Evolutionary conservation across 305 asterid genomes (phyloP).

Genomic region (Vinca major): DNA sequence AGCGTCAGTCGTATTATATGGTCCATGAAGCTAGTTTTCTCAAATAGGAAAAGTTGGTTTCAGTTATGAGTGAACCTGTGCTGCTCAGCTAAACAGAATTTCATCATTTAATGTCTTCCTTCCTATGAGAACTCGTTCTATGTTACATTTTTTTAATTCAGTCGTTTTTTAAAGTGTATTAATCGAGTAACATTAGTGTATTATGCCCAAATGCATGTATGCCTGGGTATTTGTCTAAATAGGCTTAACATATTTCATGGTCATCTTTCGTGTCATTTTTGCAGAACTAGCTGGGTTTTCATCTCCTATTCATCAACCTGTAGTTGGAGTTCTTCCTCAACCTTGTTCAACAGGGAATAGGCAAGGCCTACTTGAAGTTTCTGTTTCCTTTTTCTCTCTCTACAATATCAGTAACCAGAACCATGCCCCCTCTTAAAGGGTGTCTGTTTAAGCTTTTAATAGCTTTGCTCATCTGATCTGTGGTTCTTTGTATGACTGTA

Average conservation of each 20-base stretch:
- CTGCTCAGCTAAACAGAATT: not conserved
- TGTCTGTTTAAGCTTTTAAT: not conserved
- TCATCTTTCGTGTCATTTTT: constrained; percentile 15
- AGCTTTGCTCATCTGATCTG: not conserved
- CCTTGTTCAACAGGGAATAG: constrained; percentile 79
- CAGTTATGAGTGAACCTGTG: not conserved
- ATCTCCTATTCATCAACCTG: constrained; percentile 42
- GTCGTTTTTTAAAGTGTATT: not conserved
- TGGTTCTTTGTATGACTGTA: not conserved
- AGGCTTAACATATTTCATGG: constrained; percentile 8
- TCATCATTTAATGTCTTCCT: not conserved
- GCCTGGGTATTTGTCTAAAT: not conserved
- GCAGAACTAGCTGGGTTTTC: constrained; percentile 58
- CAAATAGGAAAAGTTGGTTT: not conserved
- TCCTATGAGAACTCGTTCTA: not conserved
- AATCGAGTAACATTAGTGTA: not conserved
- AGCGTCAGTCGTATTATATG: not conserved
- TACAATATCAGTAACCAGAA: constrained; percentile 2
- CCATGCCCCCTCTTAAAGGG: not conserved
- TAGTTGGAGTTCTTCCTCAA: constrained; percentile 83
- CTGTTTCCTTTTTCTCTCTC: constrained; percentile 11
- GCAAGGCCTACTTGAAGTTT: constrained; percentile 42
- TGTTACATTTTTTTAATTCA: not conserved
- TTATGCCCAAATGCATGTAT: not conserved
- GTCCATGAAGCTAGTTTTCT: not conserved